phyloP scores from a whole-genome alignment of 441 rosid genomes.

The Erodium texanum region DNA sequence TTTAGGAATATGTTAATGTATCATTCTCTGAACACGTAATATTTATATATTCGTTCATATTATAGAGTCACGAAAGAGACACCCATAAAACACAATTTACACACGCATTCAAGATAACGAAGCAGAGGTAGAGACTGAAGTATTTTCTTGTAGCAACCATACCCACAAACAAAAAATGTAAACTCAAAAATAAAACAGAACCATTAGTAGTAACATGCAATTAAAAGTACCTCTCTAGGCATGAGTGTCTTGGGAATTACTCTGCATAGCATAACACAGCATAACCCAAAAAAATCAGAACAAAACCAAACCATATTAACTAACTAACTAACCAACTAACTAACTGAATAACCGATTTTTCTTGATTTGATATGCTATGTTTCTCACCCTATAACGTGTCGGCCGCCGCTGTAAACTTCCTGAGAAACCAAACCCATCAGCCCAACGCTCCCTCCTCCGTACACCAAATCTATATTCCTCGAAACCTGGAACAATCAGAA shows the following conservation, averaged over 20 bases:
- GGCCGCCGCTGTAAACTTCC: background rate
- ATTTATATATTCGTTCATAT: too few relatives aligned
- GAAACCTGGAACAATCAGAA: background rate
- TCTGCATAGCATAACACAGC: background rate
- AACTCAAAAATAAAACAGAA: background rate
- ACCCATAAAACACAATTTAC: too few relatives aligned
- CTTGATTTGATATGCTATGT: background rate
- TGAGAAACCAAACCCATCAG: background rate
- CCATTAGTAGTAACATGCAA: background rate
- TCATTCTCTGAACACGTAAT: too few relatives aligned
- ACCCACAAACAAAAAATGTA: background rate
- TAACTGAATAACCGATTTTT: background rate
- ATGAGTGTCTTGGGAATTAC: conserved; percentile 5
- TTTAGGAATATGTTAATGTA: too few relatives aligned
- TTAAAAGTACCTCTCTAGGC: background rate
- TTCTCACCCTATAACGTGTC: background rate
- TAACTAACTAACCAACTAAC: too few relatives aligned
- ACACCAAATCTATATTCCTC: background rate
- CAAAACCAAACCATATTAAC: background rate
- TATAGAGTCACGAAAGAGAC: too few relatives aligned
- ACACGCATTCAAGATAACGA: background rate
- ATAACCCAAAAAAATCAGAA: background rate
- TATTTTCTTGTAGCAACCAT: background rate
- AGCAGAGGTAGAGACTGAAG: background rate
- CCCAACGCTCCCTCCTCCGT: background rate